Base-by-base conservation (phyloP, 106 monocot genomes). In the Apostasia ramifera region DNA sequence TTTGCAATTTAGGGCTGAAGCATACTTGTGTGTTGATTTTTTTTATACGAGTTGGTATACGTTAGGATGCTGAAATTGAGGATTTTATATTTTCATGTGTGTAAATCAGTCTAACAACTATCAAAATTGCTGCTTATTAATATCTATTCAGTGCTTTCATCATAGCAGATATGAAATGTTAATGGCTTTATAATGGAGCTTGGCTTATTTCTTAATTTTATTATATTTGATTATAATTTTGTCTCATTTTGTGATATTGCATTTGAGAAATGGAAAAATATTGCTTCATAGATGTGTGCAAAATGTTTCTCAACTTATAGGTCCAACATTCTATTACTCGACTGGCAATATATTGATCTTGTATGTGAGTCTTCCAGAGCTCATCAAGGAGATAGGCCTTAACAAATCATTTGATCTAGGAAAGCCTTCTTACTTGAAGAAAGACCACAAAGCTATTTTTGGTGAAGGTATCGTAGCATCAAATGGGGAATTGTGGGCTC, bases 331-430 rank as follows among this genome's bases (percentile, higher is more conserved):
- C 47, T 41, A 72, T 39, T 92, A 88, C 63, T 68, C 78, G 2
- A 72, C 78, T 26, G 81, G 81, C 1, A 81, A 77, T 42, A 62
- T 74, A 3, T 67, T 78, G 0, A 66, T 74, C 9, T 44, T 92
- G 52, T 83, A 92, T 56, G 88, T 92, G 8, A 79, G 85, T 53
- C 76, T 81, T 13, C 76, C 83, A 4, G 83, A 88, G 1, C 57
- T 88, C 39, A 79, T 86, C 47, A 82, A 73, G 52, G 92, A 92
- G n/a, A 81, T 92, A 63, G 57, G 71, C 40, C 73, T 79, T 38
- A 85, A 88, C 47, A 74, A 63, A 44, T 86, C 88, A 3, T 46
- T 92, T 42, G 76, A 81, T 44, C 48, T 92, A 14, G 92, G 92
- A 1, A 92, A 88, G 76, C 58, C 88, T 8, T 70, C 66, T 0